These are phyloP conservation scores for Citrullus colocynthis DNA, from an alignment of 306 rosid genomes.

Conservation along the genomic window DNA sequence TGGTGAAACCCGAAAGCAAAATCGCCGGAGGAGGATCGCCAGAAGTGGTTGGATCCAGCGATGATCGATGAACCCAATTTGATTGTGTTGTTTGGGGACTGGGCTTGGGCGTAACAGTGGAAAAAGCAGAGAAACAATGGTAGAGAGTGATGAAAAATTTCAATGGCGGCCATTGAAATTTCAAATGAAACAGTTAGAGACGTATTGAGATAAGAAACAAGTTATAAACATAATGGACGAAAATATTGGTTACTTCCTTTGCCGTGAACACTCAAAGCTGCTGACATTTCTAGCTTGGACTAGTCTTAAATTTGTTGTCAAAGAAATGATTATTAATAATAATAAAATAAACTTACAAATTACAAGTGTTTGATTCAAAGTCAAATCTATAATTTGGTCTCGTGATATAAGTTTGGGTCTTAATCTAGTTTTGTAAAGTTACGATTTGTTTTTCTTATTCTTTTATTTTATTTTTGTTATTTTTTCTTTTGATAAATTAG, in stretches of 20 bases:
- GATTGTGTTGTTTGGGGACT: background rate
- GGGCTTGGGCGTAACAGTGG: background rate
- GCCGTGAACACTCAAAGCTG: too few species aligned
- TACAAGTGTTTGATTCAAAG: background rate
- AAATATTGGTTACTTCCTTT: too few species aligned
- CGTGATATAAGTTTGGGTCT: too few species aligned
- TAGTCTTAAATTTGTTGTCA: background rate
- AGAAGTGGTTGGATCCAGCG: background rate
- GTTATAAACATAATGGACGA: too few species aligned
- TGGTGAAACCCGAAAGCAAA: constrained; percentile 21
- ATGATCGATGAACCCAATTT: background rate
- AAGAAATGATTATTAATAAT: too few species aligned
- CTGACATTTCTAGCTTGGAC: too few species aligned
- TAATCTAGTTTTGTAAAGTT: too few species aligned
- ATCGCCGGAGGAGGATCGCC: constrained; percentile 6
- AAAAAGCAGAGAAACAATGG: background rate
- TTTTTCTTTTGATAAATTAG: too few species aligned
- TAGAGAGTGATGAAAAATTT: background rate
- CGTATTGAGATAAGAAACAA: too few species aligned
- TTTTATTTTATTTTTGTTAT: too few species aligned
- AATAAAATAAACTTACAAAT: too few species aligned
- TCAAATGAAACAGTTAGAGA: background rate
- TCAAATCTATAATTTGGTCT: background rate
- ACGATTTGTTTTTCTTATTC: too few species aligned
- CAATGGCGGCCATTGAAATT: background rate